Evolutionary conservation across 2,329 filamentous ascomycete species (phyloP).

Genomic region (Geoglossum cookeanum): DNA sequence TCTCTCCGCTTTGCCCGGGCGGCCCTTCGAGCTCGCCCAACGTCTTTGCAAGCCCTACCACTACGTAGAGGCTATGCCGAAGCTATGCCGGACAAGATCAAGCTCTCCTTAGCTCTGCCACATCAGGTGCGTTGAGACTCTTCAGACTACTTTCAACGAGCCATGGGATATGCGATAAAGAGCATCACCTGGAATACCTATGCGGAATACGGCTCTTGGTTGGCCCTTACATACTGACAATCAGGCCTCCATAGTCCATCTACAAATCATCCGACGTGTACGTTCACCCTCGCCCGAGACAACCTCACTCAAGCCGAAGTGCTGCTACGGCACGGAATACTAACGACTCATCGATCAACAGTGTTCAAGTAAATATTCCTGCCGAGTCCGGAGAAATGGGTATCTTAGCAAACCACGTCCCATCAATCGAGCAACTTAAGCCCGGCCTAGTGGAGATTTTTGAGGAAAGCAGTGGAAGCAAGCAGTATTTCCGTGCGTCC

Average conservation of each 20-base stretch:
- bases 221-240: neutral
- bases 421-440: constrained; percentile 97
- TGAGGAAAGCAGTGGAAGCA: constrained; percentile 75
- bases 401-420: constrained; percentile 97
- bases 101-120: constrained; percentile 92
- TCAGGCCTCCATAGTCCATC: constrained; percentile 32
- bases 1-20: constrained; percentile 80
- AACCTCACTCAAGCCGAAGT: too few species aligned
- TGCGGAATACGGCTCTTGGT: neutral
- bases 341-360: constrained; percentile 12
- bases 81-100: constrained; percentile 82
- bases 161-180: too few species aligned
- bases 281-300: constrained; percentile 13
- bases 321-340: neutral
- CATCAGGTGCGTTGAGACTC: constrained; percentile 61
- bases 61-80: constrained; percentile 87
- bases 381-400: constrained; percentile 98
- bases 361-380: constrained; percentile 94
- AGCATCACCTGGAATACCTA: neutral
- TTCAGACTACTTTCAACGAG: neutral
- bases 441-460: constrained; percentile 88
- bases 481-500: constrained; percentile 93
- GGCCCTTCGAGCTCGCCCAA: constrained; percentile 67
- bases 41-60: constrained; percentile 53
- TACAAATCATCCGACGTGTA: constrained; percentile 56